Percentiles rank a stretch among this genome's conserved stretches.
These are phyloP conservation scores for Hemisphaericaspora xylanilytica DNA, from an alignment of 1,139 yeast genomes.

Conservation along the genomic window DNA sequence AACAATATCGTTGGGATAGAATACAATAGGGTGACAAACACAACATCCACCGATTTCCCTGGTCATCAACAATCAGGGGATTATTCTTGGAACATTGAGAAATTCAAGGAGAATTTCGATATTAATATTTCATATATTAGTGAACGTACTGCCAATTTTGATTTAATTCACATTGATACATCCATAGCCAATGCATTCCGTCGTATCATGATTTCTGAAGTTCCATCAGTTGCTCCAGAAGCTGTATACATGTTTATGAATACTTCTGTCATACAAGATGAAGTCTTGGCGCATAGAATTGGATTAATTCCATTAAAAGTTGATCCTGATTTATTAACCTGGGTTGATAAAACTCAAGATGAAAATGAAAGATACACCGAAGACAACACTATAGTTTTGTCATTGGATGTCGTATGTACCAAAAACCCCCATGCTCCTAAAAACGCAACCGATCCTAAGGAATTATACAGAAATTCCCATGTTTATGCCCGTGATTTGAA, in stretches of 20 bases:
- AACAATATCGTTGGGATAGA: conserved; percentile 79
- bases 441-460: conserved; percentile 77
- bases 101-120: conserved; percentile 69
- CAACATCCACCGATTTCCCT: conserved; percentile 85
- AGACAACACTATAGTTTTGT: conserved; percentile 82
- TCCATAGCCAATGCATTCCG: conserved; percentile 95
- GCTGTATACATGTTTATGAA: conserved; percentile 86
- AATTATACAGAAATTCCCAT: conserved; percentile 75
- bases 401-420: conserved; percentile 79
- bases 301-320: conserved; percentile 88
- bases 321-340: conserved; percentile 81
- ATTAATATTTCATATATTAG: conserved; percentile 64
- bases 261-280: conserved; percentile 96
- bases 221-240: conserved; percentile 94
- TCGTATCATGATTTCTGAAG: conserved; percentile 94
- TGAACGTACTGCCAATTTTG: conserved; percentile 80
- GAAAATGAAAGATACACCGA: conserved; percentile 75
- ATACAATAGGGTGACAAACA: conserved; percentile 86
- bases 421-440: conserved; percentile 82
- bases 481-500: conserved; percentile 87
- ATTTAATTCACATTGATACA: conserved; percentile 81
- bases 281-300: conserved; percentile 90
- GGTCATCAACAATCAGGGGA: conserved; percentile 68
- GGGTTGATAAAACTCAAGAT: conserved; percentile 68
- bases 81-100: conserved; percentile 80